Percentiles rank a stretch among this genome's conserved stretches.
Evolutionary conservation across 208 protist genomes (phyloP).

Genomic region (Trypanosoma melophagium): DNA sequence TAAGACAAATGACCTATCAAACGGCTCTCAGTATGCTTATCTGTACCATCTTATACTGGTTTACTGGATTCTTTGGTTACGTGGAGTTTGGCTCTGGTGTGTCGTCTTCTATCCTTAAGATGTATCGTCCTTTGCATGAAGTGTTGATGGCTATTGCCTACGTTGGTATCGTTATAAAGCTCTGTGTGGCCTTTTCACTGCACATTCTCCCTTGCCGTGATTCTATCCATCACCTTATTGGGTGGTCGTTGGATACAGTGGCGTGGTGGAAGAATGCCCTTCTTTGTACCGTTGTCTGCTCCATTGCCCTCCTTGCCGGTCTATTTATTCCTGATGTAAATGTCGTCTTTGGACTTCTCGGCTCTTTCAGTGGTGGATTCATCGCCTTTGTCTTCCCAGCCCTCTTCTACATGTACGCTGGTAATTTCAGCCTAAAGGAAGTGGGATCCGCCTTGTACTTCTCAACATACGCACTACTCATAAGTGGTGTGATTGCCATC

Average conservation of each 20-base stretch:
- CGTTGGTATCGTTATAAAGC: slow-evolving; percentile 61
- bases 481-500: slow-evolving; percentile 48
- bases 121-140: slow-evolving; percentile 58
- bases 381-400: slow-evolving; percentile 79
- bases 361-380: slow-evolving; percentile 53
- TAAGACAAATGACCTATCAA: slow-evolving; percentile 46
- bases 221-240: slow-evolving; percentile 52
- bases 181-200: slow-evolving; percentile 73
- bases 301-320: slow-evolving; percentile 49
- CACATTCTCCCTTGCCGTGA: slow-evolving; percentile 71
- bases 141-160: slow-evolving; percentile 66
- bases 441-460: slow-evolving; percentile 45
- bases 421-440: slow-evolving; percentile 36
- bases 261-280: slow-evolving; percentile 57
- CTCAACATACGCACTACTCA: slow-evolving; percentile 37
- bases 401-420: slow-evolving; percentile 73
- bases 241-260: slow-evolving; percentile 53
- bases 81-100: slow-evolving; percentile 53
- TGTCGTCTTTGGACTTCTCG: slow-evolving; percentile 70
- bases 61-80: slow-evolving; percentile 77
- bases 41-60: slow-evolving; percentile 70
- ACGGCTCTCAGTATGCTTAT: slow-evolving; percentile 55
- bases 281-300: slow-evolving; percentile 38
- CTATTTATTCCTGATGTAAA: slow-evolving; percentile 78
- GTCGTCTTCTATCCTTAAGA: slow-evolving; percentile 48